Evolutionary conservation across 345 rosid genomes (phyloP).

Genomic region (Rhodamnia argentea): DNA sequence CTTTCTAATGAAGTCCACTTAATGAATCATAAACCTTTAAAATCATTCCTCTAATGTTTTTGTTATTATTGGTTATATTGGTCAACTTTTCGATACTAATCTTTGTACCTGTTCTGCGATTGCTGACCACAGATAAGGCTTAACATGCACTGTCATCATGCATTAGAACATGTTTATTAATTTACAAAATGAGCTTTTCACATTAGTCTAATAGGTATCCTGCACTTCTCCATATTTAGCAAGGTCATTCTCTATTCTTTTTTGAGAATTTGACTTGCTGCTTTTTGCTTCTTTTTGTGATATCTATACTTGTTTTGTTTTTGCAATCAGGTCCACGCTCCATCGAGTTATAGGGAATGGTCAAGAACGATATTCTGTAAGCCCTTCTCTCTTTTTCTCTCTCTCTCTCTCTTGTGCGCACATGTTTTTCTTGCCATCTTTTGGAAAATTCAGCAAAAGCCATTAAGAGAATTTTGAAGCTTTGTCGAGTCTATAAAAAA

Average conservation of each 20-base stretch:
- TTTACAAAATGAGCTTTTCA: neutral
- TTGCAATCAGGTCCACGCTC: constrained; percentile 54
- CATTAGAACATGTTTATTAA: neutral
- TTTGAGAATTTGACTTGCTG: neutral
- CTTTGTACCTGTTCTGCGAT: neutral
- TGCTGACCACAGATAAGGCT: neutral
- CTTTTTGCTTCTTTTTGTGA: neutral
- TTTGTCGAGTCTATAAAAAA: neutral
- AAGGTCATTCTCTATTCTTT: neutral
- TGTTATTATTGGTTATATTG: neutral
- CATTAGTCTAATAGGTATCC: neutral
- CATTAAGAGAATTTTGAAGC: neutral
- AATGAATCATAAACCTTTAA: neutral
- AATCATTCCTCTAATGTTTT: neutral
- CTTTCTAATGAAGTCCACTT: neutral
- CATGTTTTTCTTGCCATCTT: neutral
- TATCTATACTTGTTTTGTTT: neutral
- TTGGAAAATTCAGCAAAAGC: neutral
- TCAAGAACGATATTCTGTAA: constrained; percentile 65
- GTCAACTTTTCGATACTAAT: neutral
- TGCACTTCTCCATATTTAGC: neutral
- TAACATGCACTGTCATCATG: neutral
- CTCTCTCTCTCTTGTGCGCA: neutral
- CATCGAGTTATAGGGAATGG: constrained; percentile 83
- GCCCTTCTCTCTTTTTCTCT: neutral